Evolutionary conservation across 208 protist genomes (phyloP), one percentile per base, ranked within the genome.

Genomic region (Trypanosoma platydactyli): DNA sequence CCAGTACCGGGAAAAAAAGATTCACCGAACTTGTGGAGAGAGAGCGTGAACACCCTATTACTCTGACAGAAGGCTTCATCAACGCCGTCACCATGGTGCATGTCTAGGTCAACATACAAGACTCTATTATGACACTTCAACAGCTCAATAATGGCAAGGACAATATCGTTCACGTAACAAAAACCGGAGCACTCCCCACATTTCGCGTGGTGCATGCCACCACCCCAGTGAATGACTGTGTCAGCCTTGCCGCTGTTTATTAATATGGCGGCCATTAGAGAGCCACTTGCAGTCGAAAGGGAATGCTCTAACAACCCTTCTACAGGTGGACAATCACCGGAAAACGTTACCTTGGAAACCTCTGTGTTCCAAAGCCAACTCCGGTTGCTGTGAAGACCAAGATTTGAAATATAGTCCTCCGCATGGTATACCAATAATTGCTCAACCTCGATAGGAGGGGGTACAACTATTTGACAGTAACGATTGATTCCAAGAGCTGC

Each of bases 101-200:
- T 97, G 80, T 99, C 99, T 64, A 99, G 99, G 80, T 99, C 99
- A 48, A 99, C 96, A 79, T 99, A 99, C 25, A 99, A 77, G 27
- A 99, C 98, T 57, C 98, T 88, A 56, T 92, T 76, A 57, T 94
- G 81, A 59, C 84, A 91, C 66, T 99, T 99, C 44, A 99, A 84
- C n/a, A 99, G 92, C 83, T 99, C 99, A 25, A 99, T 69, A 67
- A 99, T 99, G 11, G 81, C 98, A 25, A 99, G 80, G 3, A 99
- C 99, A 70, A 99, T 99, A 84, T 99, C 99, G 76, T 99, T 99
- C 9, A 99, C 89, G 77, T 99, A 99, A 90, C 99, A 99, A 81
- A 99, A 99, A 13, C 99, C 99, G 44, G 86, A 95, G 52, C 97
- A 97, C 84, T 99, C 96, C 51, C 81, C 83, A 51, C 97, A 98